phyloP scores from a whole-genome alignment of 2,329 filamentous ascomycete species.

The Beauveria pseudobassiana region DNA sequence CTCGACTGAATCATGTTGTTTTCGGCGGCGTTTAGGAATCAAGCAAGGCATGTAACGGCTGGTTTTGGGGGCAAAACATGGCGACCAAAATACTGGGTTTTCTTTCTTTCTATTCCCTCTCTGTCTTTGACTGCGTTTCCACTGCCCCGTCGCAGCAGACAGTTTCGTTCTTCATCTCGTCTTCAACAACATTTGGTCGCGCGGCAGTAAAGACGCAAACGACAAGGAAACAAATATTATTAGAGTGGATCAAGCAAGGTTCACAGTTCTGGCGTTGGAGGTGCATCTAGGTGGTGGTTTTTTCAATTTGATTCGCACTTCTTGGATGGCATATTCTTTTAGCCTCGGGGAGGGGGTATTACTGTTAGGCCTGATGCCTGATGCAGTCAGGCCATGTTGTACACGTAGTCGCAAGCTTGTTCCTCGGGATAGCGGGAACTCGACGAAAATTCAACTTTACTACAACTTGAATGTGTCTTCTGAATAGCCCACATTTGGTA shows the following conservation, averaged over 20 bases:
- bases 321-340: no score
- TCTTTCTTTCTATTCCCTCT: background rate
- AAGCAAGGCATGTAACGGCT: background rate
- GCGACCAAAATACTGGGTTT: background rate
- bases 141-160: background rate
- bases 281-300: background rate
- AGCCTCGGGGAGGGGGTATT: no score
- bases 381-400: no score
- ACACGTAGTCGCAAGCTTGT: no score
- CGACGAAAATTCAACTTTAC: no score
- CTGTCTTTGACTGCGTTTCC: background rate
- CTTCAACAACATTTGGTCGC: constrained; percentile 1
- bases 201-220: background rate
- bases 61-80: background rate
- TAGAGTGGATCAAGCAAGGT: background rate
- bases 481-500: no score
- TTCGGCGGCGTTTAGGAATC: constrained; percentile 1
- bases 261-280: background rate
- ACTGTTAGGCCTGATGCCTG: no score
- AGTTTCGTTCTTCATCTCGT: background rate
- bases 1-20: background rate
- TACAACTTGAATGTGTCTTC: no score
- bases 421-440: no score
- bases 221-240: background rate
- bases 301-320: no score